These are phyloP conservation scores for Podospora didyma DNA, from an alignment of 495 filamentous ascomycete species.

Conservation along the genomic window DNA sequence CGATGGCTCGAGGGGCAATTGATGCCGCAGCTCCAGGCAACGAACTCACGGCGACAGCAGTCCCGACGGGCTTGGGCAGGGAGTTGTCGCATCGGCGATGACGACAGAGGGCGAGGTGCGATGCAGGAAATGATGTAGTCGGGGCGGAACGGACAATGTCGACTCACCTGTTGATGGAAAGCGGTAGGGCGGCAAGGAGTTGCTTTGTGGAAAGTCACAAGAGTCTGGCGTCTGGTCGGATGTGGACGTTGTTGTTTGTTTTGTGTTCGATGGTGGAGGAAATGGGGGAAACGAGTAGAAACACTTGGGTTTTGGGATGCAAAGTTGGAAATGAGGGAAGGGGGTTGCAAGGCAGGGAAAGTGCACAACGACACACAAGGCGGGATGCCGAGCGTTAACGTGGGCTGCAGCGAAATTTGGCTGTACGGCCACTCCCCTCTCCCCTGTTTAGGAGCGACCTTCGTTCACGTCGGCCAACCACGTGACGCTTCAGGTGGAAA, in stretches of 20 bases:
- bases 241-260: constrained; percentile 14
- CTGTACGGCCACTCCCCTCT: constrained; percentile 22
- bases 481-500: no score
- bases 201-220: constrained; percentile 2
- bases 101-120: constrained; percentile 28
- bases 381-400: constrained; percentile 27
- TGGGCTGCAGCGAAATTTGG: constrained; percentile 23
- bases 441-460: constrained; percentile 17
- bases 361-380: constrained; percentile 28
- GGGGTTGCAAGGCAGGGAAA: constrained; percentile 31
- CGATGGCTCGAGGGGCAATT: constrained; percentile 14
- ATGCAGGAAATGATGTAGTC: constrained; percentile 12
- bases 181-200: constrained; percentile 2
- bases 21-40: constrained; percentile 7
- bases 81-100: constrained; percentile 32
- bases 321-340: constrained; percentile 39
- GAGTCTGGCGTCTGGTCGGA: constrained; percentile 5
- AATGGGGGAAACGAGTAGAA: constrained; percentile 19
- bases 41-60: constrained; percentile 6
- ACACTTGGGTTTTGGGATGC: constrained; percentile 25
- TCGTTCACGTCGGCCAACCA: constrained; percentile 2
- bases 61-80: constrained; percentile 8
- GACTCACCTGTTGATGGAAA: constrained; percentile 24
- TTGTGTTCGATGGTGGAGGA: constrained; percentile 26
- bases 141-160: constrained; percentile 9